These are phyloP conservation scores for Bombardia bombarda DNA, from an alignment of 495 filamentous ascomycete genomes.

Conservation along the genomic window DNA sequence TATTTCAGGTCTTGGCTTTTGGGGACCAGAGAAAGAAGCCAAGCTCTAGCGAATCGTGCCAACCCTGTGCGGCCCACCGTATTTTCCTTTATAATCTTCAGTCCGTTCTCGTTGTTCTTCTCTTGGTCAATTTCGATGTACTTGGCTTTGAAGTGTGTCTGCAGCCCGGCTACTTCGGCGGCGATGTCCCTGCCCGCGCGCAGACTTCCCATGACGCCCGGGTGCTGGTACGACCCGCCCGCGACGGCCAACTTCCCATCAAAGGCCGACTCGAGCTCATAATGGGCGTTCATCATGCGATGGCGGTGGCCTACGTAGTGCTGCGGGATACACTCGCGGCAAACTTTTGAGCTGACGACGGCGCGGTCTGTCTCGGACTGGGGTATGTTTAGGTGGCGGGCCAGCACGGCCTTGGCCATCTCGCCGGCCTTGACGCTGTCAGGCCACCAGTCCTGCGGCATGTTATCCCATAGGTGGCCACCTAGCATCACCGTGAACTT, in stretches of 20 bases:
- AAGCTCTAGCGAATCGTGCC: not conserved
- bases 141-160: too few relatives aligned
- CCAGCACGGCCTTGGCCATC: constrained; percentile 61
- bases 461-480: constrained; percentile 80
- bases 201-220: constrained; percentile 32
- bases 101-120: not conserved
- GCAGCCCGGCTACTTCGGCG: not conserved
- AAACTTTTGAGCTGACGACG: constrained; percentile 51
- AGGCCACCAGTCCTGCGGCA: constrained; percentile 42
- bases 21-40: too few relatives aligned
- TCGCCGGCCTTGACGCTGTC: constrained; percentile 51
- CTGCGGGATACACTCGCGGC: constrained; percentile 81
- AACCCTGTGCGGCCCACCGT: not conserved
- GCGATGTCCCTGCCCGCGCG: constrained; percentile 32
- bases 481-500: constrained; percentile 95
- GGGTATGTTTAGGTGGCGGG: constrained; percentile 64
- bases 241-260: constrained; percentile 61
- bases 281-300: constrained; percentile 52
- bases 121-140: not conserved
- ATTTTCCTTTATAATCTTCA: not conserved
- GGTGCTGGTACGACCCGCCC: constrained; percentile 61
- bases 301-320: constrained; percentile 68
- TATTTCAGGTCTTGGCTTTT: too few relatives aligned
- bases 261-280: constrained; percentile 49
- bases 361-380: constrained; percentile 37